Evolutionary conservation across 164 flowering plant species (phyloP), one percentile per base, ranked within the genome.

Genomic region (Berberis vulgaris): DNA sequence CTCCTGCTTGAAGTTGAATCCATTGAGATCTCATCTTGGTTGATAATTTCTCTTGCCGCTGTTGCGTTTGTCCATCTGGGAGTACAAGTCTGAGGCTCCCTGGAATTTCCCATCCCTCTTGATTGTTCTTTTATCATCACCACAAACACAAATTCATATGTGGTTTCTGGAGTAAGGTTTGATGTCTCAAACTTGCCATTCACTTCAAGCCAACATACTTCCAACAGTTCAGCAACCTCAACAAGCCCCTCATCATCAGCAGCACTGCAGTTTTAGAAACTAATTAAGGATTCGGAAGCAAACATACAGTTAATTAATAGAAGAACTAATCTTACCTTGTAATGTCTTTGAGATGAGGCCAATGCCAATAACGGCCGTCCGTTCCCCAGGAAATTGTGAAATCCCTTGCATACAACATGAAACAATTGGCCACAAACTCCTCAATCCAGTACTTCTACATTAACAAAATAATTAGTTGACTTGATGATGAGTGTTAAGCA

Each of bases 131-230:
- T 73, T 56, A 87, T 5, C 88, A 65, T 82, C 60, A 87, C 72
- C 54, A 76, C 72, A 57, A 81, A 81, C 1, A 63, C 73, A 49
- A 83, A 78, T 66, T 81, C 78, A 55, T 86, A 89, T 1, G 43
- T 5, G 4, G 67, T 62, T 43, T 70, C 78, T 2, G 87, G 84
- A 6, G 84, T 55, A 6, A 89, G 83, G 59, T 74, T 71, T 38
- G 69, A 45, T 2, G 63, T 76, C 9, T 83, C 79, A 26, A 87
- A 66, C 45, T 57, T 80, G 45, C 83, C 91, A 61, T 72, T 66
- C 56, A 84, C 78, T 68, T 86, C 89, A 3, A 89, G 84, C 96
- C 94, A 86, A 54, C 91, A 83, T 0, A 87, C 88, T 9, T 82
- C 65, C 26, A 65, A 4, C n/a, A 87, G 75, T 67, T 84, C 81